Base-by-base conservation (phyloP, 768 basidiomycete species). In the Infundibulicybe gibba region DNA sequence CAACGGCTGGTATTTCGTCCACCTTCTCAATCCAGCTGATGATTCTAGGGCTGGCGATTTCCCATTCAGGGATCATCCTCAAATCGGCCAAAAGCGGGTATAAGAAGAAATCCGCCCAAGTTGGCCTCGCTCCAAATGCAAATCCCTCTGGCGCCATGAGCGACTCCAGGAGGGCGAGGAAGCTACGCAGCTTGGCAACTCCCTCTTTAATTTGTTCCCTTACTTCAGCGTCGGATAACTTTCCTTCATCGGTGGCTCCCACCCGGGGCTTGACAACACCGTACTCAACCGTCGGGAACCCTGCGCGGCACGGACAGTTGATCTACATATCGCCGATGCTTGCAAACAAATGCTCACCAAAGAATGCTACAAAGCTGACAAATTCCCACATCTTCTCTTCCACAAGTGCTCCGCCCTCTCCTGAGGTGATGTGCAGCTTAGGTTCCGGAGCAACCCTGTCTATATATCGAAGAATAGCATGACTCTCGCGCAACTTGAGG, bases 351-450 rank as follows among this genome's bases (percentile, higher is more conserved):
- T 25, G 25, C 62, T 49, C 32, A 64, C 65, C 65, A 16, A 59
- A 61, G n/a, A 55, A 64, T 14, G 61, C 59, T 3, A 55, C 48
- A 5, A 67, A 48, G 47, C 63, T 64, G 15, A 63, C 64, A 31
- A 63, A 53, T 43, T 67, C 66, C 64, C 64, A 67, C 58, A 67
- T 62, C 44, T 61, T 63, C 49, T 67, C 66, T 39, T 59, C 58
- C 8, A 64, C 41, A 2, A 50, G 37, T 25, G 40, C 56, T 6
- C 50, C 53, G 2, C 40, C 33, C 16, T 54, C 49, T 5, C 54
- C 54, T 6, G 54, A 20, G 14, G 48, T 40, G 13, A 59, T 43
- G 21, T 62, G 59, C 17, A 67, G 50, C 2, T 58, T 59, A 1
- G 66, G 66, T 19, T 55, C 54, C 0, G 64, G 63, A 0, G 57